Evolutionary conservation across 306 rosid genomes (phyloP).

Genomic region (Abrus pulchellus): DNA sequence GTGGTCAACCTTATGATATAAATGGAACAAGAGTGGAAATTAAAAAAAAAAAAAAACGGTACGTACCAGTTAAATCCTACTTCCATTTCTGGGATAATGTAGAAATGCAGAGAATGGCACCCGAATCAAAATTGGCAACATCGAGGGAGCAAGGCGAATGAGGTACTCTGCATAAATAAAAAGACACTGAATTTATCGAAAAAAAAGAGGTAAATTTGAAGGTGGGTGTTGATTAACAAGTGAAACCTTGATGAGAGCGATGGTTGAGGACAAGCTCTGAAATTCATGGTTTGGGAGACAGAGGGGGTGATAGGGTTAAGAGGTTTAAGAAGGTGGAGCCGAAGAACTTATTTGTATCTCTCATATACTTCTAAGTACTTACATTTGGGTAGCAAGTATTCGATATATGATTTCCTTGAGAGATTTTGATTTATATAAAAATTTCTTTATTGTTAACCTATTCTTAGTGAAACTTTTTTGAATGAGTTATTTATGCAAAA

Average conservation of each 20-base stretch:
- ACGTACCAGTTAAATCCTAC: constrained; percentile 50
- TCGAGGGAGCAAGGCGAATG: constrained; percentile 32
- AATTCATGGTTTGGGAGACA: constrained; percentile 50
- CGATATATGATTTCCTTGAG: too few species aligned
- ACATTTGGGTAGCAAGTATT: too few species aligned
- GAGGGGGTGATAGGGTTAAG: not conserved
- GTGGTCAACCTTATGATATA: constrained; percentile 29
- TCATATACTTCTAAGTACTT: too few species aligned
- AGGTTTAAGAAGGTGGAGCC: constrained; percentile 47
- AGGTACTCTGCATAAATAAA: constrained; percentile 38
- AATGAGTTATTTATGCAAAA: too few species aligned
- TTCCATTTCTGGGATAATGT: constrained; percentile 38
- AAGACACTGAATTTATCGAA: constrained; percentile 2
- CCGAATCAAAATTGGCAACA: constrained; percentile 23
- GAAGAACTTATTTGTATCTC: not conserved
- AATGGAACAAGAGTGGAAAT: not conserved
- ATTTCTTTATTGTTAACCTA: too few species aligned
- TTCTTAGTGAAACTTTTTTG: too few species aligned
- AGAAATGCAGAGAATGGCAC: constrained; percentile 44
- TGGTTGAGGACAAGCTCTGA: constrained; percentile 35
- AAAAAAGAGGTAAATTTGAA: not conserved
- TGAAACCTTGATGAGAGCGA: constrained; percentile 57
- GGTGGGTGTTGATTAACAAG: not conserved
- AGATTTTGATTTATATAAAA: too few species aligned
- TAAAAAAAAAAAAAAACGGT: not conserved